These are phyloP conservation scores for Clitocybe nebularis DNA, from an alignment of 1,284 basidiomycete species.

Conservation along the genomic window DNA sequence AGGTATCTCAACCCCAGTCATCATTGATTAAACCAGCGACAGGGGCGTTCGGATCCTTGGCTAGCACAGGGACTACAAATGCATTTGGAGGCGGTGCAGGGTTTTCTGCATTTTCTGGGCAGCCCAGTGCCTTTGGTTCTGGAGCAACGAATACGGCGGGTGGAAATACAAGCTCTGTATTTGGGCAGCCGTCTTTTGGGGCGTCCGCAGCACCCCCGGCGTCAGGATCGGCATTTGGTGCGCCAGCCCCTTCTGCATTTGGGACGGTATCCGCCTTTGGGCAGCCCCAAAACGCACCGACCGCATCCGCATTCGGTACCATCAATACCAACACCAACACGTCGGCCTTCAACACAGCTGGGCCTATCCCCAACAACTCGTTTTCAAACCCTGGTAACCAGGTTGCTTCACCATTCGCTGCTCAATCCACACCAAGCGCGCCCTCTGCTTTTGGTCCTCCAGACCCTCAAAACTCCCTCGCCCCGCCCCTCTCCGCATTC, in stretches of 20 bases:
- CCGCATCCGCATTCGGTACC: conserved; percentile 14
- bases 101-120: conserved; percentile 22
- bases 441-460: not conserved
- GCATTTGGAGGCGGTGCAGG: conserved; percentile 19
- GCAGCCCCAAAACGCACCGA: conserved; percentile 6
- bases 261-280: conserved; percentile 14
- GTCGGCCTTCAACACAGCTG: conserved; percentile 19
- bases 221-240: conserved; percentile 13
- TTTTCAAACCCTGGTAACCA: conserved; percentile 12
- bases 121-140: conserved; percentile 24
- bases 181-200: conserved; percentile 17
- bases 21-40: conserved; percentile 21
- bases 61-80: conserved; percentile 11
- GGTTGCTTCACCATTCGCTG: conserved; percentile 12
- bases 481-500: conserved; percentile 14
- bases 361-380: conserved; percentile 2
- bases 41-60: conserved; percentile 18
- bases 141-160: conserved; percentile 14
- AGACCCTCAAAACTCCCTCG: conserved; percentile 7
- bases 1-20: conserved; percentile 14
- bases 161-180: conserved; percentile 15
- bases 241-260: conserved; percentile 24
- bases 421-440: not conserved
- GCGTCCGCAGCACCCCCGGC: conserved; percentile 6
- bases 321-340: conserved; percentile 9